Evolutionary conservation across 495 filamentous ascomycete species (phyloP).

Genomic region (Aspergillus nanangensis): DNA sequence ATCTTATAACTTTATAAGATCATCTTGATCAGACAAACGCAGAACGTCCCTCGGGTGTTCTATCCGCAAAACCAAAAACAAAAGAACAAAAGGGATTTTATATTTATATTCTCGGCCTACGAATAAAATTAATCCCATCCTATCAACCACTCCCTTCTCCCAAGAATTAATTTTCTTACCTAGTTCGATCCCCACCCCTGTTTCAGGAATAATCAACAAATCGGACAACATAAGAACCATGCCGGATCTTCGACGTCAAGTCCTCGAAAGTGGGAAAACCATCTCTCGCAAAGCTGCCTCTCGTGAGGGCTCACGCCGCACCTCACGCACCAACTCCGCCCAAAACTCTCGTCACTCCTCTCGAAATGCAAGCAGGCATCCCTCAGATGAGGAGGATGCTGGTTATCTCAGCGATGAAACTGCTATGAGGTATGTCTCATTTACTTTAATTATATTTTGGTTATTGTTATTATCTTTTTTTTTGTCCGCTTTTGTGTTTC

Average conservation of each 20-base stretch:
- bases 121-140: too few relatives aligned
- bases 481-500: too few relatives aligned
- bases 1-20: background rate
- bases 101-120: too few relatives aligned
- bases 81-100: too few relatives aligned
- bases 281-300: constrained; percentile 85
- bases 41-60: too few relatives aligned
- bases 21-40: too few relatives aligned
- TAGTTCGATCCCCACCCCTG: too few relatives aligned
- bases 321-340: constrained; percentile 59
- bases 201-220: too few relatives aligned
- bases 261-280: constrained; percentile 81
- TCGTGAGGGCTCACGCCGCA: constrained; percentile 59
- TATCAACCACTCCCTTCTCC: too few relatives aligned
- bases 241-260: constrained; percentile 70
- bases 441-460: constrained; percentile 5
- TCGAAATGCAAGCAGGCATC: constrained; percentile 49
- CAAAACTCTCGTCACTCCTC: constrained; percentile 58
- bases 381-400: constrained; percentile 76
- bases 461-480: constrained; percentile 11
- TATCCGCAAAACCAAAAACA: too few relatives aligned
- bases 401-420: constrained; percentile 64
- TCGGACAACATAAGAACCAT: too few relatives aligned
- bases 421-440: constrained; percentile 55
- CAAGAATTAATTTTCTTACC: too few relatives aligned